Percentiles rank a stretch among this genome's conserved stretches.
Evolutionary conservation across 2,329 filamentous ascomycete species (phyloP).

Genomic region (Phaeosphaeria sp.): DNA sequence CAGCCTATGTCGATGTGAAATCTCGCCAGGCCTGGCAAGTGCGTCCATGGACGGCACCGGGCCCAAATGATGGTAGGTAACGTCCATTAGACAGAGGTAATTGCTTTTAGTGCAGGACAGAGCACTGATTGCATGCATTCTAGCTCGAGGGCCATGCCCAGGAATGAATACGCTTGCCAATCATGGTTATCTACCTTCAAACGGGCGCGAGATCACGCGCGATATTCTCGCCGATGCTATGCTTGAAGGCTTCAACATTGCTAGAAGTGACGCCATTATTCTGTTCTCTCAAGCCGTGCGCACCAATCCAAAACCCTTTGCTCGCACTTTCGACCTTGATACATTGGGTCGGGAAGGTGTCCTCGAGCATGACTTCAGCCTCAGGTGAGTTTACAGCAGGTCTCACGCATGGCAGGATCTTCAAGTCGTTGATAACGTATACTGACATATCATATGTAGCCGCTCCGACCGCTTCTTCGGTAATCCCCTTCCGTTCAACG

Average conservation of each 20-base stretch:
- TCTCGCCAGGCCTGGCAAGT: constrained; percentile 9
- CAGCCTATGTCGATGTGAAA: constrained; percentile 5
- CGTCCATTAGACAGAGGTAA: background rate
- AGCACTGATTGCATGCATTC: background rate
- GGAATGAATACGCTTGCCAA: background rate
- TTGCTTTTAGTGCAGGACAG: background rate
- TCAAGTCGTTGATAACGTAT: no score
- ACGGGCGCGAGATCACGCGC: constrained; percentile 7
- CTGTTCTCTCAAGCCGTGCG: constrained; percentile 10
- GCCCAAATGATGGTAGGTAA: constrained; percentile 9
- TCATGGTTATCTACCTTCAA: background rate
- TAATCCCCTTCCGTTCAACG: constrained; percentile 11
- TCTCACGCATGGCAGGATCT: no score
- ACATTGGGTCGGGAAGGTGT: constrained; percentile 10
- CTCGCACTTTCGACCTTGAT: constrained; percentile 9
- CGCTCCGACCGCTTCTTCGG: constrained; percentile 12
- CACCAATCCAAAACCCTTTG: constrained; percentile 8
- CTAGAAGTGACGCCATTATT: constrained; percentile 11
- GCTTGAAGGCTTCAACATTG: constrained; percentile 13
- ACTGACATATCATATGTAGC: constrained; percentile 1
- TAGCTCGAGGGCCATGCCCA: constrained; percentile 7
- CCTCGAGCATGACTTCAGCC: constrained; percentile 10
- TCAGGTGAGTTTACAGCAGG: background rate
- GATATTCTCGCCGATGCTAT: constrained; percentile 10
- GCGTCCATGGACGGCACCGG: constrained; percentile 7